A percentile compares a stretch with the other conserved stretches of the same genome.
These are phyloP conservation scores for Neodidymelliopsis sp. DNA, from an alignment of 2,329 filamentous ascomycete species.

Conservation along the genomic window DNA sequence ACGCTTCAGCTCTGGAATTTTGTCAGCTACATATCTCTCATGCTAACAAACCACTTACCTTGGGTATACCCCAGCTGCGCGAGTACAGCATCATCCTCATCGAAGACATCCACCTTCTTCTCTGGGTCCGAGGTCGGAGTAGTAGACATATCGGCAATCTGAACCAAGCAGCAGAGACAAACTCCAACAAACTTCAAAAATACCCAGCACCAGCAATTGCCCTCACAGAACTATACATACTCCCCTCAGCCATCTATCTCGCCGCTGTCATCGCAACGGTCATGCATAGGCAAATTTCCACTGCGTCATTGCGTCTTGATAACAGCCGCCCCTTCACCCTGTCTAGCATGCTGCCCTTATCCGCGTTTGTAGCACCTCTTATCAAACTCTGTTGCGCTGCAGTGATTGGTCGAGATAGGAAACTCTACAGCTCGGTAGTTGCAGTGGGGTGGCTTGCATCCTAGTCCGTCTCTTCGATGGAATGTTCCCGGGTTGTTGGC, in stretches of 20 bases:
- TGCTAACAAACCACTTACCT: conserved; percentile 27
- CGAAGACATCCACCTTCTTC: conserved; percentile 33
- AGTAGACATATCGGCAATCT: conserved; percentile 14
- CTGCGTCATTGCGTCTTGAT: conserved; percentile 20
- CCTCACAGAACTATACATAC: conserved; percentile 7
- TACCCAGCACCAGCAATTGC: neutral
- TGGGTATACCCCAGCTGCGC: conserved; percentile 53
- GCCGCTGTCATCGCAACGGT: conserved; percentile 13
- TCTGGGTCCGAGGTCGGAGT: conserved; percentile 23
- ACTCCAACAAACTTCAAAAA: neutral
- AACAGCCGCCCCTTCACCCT: conserved; percentile 12
- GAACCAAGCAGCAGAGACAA: neutral
- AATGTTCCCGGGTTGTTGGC: neutral
- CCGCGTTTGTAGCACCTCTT: conserved; percentile 23
- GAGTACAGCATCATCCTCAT: conserved; percentile 50
- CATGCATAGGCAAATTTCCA: conserved; percentile 15
- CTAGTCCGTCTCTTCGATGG: neutral
- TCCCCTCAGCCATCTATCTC: conserved; percentile 6
- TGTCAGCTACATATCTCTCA: conserved; percentile 1
- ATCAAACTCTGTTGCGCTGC: conserved; percentile 23
- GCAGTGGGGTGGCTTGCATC: conserved; percentile 22
- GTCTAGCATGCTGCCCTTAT: neutral
- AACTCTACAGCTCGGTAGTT: conserved; percentile 10
- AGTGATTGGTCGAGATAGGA: conserved; percentile 34
- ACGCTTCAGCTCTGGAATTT: conserved; percentile 60